A percentile compares a stretch with the other conserved stretches of the same genome.
Conservation (phyloP, 2,329 filamentous ascomycete genomes). For the Xylariomycetidae sp. region DNA sequence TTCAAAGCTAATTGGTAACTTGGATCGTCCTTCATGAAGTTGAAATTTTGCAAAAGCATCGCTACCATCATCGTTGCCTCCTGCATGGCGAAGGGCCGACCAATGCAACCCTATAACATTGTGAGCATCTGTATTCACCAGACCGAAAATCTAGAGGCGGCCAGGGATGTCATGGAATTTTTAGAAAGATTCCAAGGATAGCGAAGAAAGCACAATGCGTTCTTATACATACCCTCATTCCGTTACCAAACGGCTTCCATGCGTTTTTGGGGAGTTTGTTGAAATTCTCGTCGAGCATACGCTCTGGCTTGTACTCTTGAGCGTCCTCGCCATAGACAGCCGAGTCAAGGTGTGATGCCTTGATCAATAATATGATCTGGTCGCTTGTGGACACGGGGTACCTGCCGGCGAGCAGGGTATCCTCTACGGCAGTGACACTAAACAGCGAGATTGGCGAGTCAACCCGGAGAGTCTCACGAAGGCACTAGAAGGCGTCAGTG, state of each 20-base stretch:
- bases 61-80: constrained; percentile 58
- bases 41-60: constrained; percentile 57
- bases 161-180: too few species aligned
- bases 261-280: constrained; percentile 57
- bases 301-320: constrained; percentile 62
- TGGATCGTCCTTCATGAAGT: constrained; percentile 54
- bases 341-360: constrained; percentile 56
- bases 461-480: constrained; percentile 63
- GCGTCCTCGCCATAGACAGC: constrained; percentile 62
- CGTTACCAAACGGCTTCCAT: constrained; percentile 74
- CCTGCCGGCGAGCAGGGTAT: constrained; percentile 54
- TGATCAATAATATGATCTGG: constrained; percentile 43
- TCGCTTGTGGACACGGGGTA: constrained; percentile 54
- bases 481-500: constrained; percentile 29
- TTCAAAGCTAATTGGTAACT: constrained; percentile 43
- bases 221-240: constrained; percentile 56
- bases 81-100: constrained; percentile 70
- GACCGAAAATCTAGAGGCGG: too few species aligned
- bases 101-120: too few species aligned
- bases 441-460: constrained; percentile 57
- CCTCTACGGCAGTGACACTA: constrained; percentile 47
- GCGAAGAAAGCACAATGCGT: too few species aligned
- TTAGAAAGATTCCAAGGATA: too few species aligned
- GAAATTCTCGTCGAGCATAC: constrained; percentile 68
- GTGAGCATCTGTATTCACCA: too few species aligned